These are phyloP conservation scores for Marchantia polymorpha DNA, from an alignment of 225 moss, liverwort and hornwort species.

Conservation along the genomic window DNA sequence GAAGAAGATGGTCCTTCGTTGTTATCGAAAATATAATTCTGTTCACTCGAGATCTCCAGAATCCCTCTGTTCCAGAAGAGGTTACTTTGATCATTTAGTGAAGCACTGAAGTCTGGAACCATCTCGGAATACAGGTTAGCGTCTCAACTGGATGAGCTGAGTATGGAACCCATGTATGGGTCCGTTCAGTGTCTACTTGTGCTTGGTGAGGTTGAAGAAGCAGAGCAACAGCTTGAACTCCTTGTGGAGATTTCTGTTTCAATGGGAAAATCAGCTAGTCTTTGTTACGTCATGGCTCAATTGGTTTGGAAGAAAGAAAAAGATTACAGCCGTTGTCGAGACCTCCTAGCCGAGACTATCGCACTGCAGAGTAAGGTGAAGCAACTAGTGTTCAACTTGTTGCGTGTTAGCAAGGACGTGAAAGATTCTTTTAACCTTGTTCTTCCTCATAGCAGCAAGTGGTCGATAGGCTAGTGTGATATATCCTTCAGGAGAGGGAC, in stretches of 20 bases:
- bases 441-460: no score
- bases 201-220: slow-evolving; percentile 65
- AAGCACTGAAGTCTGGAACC: neutral
- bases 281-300: slow-evolving; percentile 73
- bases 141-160: slow-evolving; percentile 54
- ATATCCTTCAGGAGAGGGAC: no score
- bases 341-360: slow-evolving; percentile 56
- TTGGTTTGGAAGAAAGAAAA: slow-evolving; percentile 57
- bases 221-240: slow-evolving; percentile 69
- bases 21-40: neutral
- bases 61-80: neutral
- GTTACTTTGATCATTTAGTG: neutral
- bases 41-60: neutral
- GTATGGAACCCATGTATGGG: slow-evolving; percentile 75
- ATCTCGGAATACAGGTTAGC: slow-evolving; percentile 43
- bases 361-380: slow-evolving; percentile 53
- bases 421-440: neutral
- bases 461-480: no score
- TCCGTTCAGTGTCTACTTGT: slow-evolving; percentile 68
- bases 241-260: slow-evolving; percentile 69
- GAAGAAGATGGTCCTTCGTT: neutral
- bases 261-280: slow-evolving; percentile 56
- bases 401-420: neutral
- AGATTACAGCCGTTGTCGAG: slow-evolving; percentile 44
- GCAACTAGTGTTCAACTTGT: neutral